Evolutionary conservation across 495 filamentous ascomycete species (phyloP).

Genomic region (Patellaria atrata): DNA sequence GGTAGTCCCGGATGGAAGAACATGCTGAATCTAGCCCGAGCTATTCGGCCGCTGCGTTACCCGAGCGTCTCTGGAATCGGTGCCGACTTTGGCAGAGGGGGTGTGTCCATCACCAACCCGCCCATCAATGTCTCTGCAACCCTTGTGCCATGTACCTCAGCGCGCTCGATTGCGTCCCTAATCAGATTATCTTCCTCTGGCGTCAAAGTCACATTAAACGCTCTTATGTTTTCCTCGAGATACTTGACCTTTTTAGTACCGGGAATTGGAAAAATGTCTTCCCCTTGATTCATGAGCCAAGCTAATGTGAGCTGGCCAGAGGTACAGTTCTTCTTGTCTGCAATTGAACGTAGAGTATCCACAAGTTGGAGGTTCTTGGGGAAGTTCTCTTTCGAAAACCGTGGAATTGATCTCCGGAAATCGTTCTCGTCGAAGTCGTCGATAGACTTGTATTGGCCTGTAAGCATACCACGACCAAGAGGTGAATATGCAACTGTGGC

Average conservation of each 20-base stretch:
- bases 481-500: constrained; percentile 34
- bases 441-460: constrained; percentile 23
- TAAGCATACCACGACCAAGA: constrained; percentile 34
- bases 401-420: constrained; percentile 27
- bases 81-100: constrained; percentile 1
- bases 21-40: too few relatives aligned
- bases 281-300: constrained; percentile 38
- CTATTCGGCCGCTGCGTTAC: too few relatives aligned
- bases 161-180: constrained; percentile 29
- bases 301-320: constrained; percentile 34
- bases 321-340: constrained; percentile 33
- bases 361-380: constrained; percentile 34
- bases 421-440: constrained; percentile 26
- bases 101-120: neutral
- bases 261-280: constrained; percentile 38
- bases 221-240: constrained; percentile 42
- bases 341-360: constrained; percentile 28
- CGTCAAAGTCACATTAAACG: constrained; percentile 32
- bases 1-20: too few relatives aligned
- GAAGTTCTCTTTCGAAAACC: constrained; percentile 37
- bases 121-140: constrained; percentile 16
- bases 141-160: constrained; percentile 29
- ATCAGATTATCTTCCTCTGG: constrained; percentile 37
- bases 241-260: constrained; percentile 42
- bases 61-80: too few relatives aligned